Conservation (phyloP, 495 filamentous ascomycete genomes). For the Amniculicola lignicola region DNA sequence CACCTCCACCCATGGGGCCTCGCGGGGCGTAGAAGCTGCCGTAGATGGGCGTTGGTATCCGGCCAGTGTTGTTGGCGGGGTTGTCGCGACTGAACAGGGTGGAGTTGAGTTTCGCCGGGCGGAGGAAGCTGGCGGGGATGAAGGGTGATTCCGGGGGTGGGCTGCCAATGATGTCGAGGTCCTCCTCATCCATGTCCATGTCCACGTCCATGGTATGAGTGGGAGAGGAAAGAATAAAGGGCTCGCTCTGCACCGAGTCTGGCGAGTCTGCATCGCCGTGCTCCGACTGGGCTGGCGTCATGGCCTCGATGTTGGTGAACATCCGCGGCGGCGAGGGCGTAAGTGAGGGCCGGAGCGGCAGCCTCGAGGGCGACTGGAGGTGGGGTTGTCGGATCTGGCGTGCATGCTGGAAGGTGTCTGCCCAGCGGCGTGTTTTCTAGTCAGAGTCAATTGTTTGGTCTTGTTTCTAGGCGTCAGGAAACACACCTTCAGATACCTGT, state of each 20-base stretch:
- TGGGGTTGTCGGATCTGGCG: slow-evolving; percentile 1
- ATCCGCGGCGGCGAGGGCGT: slow-evolving; percentile 18
- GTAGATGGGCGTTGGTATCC: slow-evolving; percentile 45
- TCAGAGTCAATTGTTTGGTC: slow-evolving; percentile 3
- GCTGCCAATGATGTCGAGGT: slow-evolving; percentile 34
- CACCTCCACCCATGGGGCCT: background rate
- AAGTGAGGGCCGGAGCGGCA: slow-evolving; percentile 26
- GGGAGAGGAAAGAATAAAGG: slow-evolving; percentile 14
- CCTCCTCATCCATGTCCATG: slow-evolving; percentile 50
- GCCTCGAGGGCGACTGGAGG: slow-evolving; percentile 1
- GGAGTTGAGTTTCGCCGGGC: slow-evolving; percentile 30
- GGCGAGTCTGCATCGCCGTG: slow-evolving; percentile 23
- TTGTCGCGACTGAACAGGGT: slow-evolving; percentile 25
- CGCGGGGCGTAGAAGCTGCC: slow-evolving; percentile 38
- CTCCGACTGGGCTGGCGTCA: slow-evolving; percentile 27
- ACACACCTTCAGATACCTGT: slow-evolving; percentile 22
- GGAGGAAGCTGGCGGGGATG: slow-evolving; percentile 8
- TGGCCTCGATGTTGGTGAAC: slow-evolving; percentile 19
- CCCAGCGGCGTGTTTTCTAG: slow-evolving; percentile 26
- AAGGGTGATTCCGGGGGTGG: slow-evolving; percentile 29
- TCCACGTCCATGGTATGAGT: slow-evolving; percentile 47
- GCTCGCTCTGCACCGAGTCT: slow-evolving; percentile 26
- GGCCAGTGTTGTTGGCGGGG: slow-evolving; percentile 36
- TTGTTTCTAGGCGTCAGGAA: background rate
- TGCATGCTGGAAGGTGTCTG: slow-evolving; percentile 2